Conservation (phyloP, 2,329 filamentous ascomycete genomes). For the Neoscytalidium dimidiatum region DNA sequence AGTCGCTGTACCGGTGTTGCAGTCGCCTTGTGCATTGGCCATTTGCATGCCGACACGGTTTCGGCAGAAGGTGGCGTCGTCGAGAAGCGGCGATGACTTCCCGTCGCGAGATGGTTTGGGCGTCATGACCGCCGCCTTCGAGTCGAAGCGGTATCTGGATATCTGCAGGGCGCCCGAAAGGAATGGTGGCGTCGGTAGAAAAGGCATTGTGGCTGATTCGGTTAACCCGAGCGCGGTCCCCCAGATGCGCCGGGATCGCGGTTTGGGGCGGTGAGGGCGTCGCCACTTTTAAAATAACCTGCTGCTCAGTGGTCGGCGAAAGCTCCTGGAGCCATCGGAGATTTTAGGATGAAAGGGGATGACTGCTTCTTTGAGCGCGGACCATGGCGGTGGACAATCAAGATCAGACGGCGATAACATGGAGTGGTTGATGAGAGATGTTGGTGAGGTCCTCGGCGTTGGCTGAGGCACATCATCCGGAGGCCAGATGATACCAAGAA, state of each 20-base stretch:
- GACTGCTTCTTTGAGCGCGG: not conserved
- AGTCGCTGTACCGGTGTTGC: not conserved
- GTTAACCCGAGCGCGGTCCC: not conserved
- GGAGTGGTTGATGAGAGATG: not conserved
- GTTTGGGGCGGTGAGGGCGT: not conserved
- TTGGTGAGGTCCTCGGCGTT: not conserved
- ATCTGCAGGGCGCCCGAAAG: not conserved
- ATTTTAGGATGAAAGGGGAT: not conserved
- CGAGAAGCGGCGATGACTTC: not conserved
- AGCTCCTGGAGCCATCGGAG: not conserved
- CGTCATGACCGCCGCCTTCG: not conserved
- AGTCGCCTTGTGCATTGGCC: not conserved
- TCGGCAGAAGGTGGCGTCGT: not conserved
- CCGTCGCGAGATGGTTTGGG: not conserved
- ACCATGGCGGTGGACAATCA: not conserved
- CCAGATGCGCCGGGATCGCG: not conserved
- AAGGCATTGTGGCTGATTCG: not conserved
- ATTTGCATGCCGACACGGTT: not conserved
- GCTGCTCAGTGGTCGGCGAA: no score
- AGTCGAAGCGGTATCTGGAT: not conserved
- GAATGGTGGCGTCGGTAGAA: not conserved
- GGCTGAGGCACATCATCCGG: not conserved
- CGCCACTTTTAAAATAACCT: not conserved
- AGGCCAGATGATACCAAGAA: not conserved
- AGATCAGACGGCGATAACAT: not conserved